Percentiles rank a stretch among this genome's conserved stretches.
phyloP scores from a whole-genome alignment of 345 rosid species.

The Orychophragmus violaceus region DNA sequence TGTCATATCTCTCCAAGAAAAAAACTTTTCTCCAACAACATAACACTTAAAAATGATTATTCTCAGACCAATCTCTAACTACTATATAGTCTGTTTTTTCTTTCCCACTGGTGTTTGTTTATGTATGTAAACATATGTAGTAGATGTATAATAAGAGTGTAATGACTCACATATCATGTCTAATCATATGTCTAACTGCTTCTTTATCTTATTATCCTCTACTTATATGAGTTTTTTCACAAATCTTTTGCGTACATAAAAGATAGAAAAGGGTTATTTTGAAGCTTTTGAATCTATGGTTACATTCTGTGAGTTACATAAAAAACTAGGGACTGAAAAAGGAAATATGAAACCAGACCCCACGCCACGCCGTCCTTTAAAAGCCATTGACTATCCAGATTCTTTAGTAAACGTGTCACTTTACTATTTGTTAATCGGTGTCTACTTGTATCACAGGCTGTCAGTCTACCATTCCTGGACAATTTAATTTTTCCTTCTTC shows the following conservation, averaged over 20 bases:
- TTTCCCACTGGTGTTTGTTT: not conserved
- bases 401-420: not conserved
- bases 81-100: not conserved
- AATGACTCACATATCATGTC: not conserved
- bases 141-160: not conserved
- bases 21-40: slow-evolving; percentile 30
- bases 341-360: slow-evolving; percentile 10
- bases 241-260: not conserved
- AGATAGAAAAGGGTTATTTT: not conserved
- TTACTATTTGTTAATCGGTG: not conserved
- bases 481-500: not conserved
- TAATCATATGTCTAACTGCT: not conserved
- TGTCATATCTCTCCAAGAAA: slow-evolving; percentile 66
- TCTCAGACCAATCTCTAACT: not conserved
- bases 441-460: not conserved
- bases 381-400: slow-evolving; percentile 25
- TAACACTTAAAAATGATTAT: not conserved
- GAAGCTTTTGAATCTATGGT: not conserved
- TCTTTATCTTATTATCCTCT: not conserved
- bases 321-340: not conserved
- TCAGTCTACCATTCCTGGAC: slow-evolving; percentile 1
- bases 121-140: not conserved
- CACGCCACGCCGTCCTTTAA: slow-evolving; percentile 21
- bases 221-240: too few relatives aligned
- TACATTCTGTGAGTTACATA: not conserved